Evolutionary conservation across 2,329 filamentous ascomycete genomes (phyloP), one percentile per base, ranked within the genome.

Genomic region (Huntiella bhutanensis): DNA sequence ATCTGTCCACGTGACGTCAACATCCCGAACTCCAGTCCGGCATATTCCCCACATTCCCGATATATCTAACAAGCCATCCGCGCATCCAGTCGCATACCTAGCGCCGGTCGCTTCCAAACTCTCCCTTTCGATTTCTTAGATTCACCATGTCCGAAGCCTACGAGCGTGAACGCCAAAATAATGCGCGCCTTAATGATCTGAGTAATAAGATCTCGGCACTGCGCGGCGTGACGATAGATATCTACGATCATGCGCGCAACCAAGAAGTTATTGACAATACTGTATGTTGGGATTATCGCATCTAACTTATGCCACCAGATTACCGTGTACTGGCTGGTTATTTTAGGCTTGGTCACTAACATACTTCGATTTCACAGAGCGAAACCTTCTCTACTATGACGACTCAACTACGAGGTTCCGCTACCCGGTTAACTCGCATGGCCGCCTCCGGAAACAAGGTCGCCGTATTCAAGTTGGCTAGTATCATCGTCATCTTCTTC

Each of bases 141-240:
- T 12, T 35, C 32, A 61, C 50, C 53, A 84, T 84, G 80, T 79
- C 79, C 41, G 80, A 84, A 60, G 72, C 79, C 53, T 85, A 82
- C 65, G 80, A 84, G 65, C 79, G 80, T 60, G 80, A 85, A 65
- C 72, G 75, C 59, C 91, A 98, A 64, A 98, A 98, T 68, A 93
- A 96, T 65, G 78, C 83, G 54, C 86, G 88, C 55, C 82, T 98
- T 48, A 80, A 88, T 57, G 86, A 93, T 60, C 80, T 98, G 34
- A 82, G 82, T 12, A 73, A 77, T 53, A 98, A 98, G 66, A 87
- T 96, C 47, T 83, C 83, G 13, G 85, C 86, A 45, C 74, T 98
- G 52, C 85, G 88, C 58, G 83, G 82, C 62, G 85, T 98, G 43
- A 98, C 91, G 37, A 77, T 96, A 53, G 86, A 98, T 66, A 98